Conservation (phyloP, 495 filamentous ascomycete genomes). For the Penicillium alfredii region DNA sequence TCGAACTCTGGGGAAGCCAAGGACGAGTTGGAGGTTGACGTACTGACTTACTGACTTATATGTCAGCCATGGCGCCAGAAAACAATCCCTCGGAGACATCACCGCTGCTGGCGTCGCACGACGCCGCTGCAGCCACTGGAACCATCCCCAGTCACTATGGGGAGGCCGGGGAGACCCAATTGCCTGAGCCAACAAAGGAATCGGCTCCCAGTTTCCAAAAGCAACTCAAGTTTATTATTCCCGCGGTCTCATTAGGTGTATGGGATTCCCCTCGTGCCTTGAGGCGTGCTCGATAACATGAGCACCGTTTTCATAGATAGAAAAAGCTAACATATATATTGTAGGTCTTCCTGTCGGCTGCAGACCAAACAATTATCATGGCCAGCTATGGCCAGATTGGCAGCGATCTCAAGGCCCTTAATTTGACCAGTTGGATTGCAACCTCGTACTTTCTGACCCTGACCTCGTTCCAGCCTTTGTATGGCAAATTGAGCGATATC, state of each 20-base stretch:
- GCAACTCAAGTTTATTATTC: slow-evolving; percentile 42
- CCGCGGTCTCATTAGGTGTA: slow-evolving; percentile 50
- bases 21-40: too few species aligned
- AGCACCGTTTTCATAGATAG: neutral
- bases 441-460: slow-evolving; percentile 72
- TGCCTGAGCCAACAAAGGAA: slow-evolving; percentile 21
- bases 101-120: slow-evolving; percentile 34
- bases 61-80: too few species aligned
- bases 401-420: slow-evolving; percentile 70
- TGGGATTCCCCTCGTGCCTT: slow-evolving; percentile 6
- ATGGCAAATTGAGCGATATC: slow-evolving; percentile 74
- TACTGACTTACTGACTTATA: too few species aligned
- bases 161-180: slow-evolving; percentile 11
- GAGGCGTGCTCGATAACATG: too few species aligned
- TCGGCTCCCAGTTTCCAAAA: slow-evolving; percentile 24
- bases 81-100: slow-evolving; percentile 30
- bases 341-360: slow-evolving; percentile 63
- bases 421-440: slow-evolving; percentile 79
- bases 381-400: slow-evolving; percentile 76
- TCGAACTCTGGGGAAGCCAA: too few species aligned
- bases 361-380: slow-evolving; percentile 80
- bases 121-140: slow-evolving; percentile 23
- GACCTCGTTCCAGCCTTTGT: slow-evolving; percentile 73
- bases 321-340: neutral
- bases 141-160: slow-evolving; percentile 21